Percentiles rank a stretch among this genome's conserved stretches.
These are phyloP conservation scores for Conoideocrella luteorostrata DNA, from an alignment of 2,329 filamentous ascomycete genomes.

Conservation along the genomic window DNA sequence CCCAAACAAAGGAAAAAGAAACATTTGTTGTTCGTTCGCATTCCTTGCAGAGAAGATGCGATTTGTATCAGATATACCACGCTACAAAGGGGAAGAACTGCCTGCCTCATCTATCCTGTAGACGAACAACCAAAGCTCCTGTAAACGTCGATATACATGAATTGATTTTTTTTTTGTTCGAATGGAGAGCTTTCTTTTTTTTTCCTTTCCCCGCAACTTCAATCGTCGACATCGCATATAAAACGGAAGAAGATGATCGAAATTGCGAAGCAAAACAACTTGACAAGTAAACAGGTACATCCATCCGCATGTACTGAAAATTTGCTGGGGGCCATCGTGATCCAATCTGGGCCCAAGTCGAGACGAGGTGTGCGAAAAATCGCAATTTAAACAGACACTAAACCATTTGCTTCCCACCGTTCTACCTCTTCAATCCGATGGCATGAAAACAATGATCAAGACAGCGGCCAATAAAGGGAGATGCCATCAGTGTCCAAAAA, in stretches of 20 bases:
- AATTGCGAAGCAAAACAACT: not conserved
- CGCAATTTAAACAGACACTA: not conserved
- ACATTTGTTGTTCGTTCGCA: conserved; percentile 4
- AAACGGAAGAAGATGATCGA: not conserved
- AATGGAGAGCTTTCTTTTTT: not conserved
- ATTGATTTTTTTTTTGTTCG: too few species aligned
- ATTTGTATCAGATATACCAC: not conserved
- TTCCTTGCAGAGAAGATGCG: conserved; percentile 1
- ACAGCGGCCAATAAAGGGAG: not conserved
- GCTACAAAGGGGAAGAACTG: not conserved
- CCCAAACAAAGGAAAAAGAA: conserved; percentile 14
- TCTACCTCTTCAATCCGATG: not conserved
- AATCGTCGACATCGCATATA: not conserved
- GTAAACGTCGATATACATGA: not conserved
- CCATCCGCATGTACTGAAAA: not conserved
- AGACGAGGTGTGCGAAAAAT: not conserved
- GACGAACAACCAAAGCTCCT: not conserved
- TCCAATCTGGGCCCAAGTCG: conserved; percentile 4
- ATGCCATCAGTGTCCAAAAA: not conserved
- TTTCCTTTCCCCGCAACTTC: not conserved
- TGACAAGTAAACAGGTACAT: not conserved
- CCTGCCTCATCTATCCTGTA: not conserved
- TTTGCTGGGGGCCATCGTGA: not conserved
- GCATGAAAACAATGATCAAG: not conserved
- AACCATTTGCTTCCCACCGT: not conserved